phyloP scores from a whole-genome alignment of 805 yeast species.

The Cyberlindnera nakhonratchasimensis region DNA sequence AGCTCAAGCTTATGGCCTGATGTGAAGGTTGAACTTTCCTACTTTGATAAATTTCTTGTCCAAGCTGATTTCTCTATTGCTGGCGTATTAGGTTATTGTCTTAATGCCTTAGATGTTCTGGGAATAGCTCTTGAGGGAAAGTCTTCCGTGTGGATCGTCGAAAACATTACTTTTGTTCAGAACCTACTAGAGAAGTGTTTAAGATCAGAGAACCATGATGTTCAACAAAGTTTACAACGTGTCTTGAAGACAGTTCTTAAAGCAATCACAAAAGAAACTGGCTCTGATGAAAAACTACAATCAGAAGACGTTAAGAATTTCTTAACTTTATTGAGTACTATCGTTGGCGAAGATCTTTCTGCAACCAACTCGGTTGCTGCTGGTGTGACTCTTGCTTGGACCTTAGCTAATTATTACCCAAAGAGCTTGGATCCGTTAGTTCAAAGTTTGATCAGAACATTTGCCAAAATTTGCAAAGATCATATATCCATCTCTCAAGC shows the following conservation, averaged over 20 bases:
- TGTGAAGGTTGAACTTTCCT: slow-evolving; percentile 78
- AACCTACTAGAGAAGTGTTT: slow-evolving; percentile 76
- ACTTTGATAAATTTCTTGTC: slow-evolving; percentile 83
- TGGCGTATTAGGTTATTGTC: slow-evolving; percentile 69
- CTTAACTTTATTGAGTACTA: slow-evolving; percentile 54
- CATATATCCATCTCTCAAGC: slow-evolving; percentile 58
- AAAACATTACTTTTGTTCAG: slow-evolving; percentile 66
- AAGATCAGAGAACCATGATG: slow-evolving; percentile 77
- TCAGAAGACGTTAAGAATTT: slow-evolving; percentile 64
- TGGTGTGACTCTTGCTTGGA: slow-evolving; percentile 80
- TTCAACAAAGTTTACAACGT: slow-evolving; percentile 79
- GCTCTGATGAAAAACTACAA: slow-evolving; percentile 47
- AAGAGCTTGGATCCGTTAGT: slow-evolving; percentile 69
- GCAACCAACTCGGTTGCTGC: slow-evolving; percentile 80
- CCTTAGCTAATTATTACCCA: slow-evolving; percentile 72
- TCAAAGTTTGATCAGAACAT: slow-evolving; percentile 77
- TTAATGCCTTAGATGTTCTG: slow-evolving; percentile 88
- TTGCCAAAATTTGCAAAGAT: slow-evolving; percentile 86
- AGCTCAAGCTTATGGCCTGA: slow-evolving; percentile 82
- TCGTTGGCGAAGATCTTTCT: slow-evolving; percentile 74
- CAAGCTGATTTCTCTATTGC: slow-evolving; percentile 71
- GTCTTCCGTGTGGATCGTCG: slow-evolving; percentile 71
- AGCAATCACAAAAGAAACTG: slow-evolving; percentile 52
- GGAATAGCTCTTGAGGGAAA: slow-evolving; percentile 80
- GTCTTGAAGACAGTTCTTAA: slow-evolving; percentile 66